Percentiles rank a stretch among this genome's conserved stretches.
Evolutionary conservation across 1,284 basidiomycete genomes (phyloP).

Genomic region (Inonotus obliquus): DNA sequence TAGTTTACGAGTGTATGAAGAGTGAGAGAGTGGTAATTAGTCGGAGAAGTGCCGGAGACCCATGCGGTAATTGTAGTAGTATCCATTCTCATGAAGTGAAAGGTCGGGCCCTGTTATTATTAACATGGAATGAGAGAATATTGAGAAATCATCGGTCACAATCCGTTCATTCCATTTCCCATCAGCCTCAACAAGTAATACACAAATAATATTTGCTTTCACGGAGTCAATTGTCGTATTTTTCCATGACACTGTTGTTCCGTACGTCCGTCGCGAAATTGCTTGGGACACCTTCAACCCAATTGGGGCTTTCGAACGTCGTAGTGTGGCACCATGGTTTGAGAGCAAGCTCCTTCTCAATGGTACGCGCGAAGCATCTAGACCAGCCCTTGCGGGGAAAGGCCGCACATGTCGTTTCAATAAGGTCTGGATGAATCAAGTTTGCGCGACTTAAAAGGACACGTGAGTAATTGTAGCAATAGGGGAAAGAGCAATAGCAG

Average conservation of each 20-base stretch:
- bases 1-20: no score
- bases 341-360: conserved; percentile 42
- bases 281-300: conserved; percentile 41
- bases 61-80: no score
- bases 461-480: background rate
- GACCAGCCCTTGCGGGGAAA: conserved; percentile 48
- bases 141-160: no score
- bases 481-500: background rate
- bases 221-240: background rate
- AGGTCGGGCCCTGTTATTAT: no score
- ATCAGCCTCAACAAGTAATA: no score
- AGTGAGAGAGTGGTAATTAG: no score
- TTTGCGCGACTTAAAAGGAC: conserved; percentile 36
- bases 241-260: conserved; percentile 34
- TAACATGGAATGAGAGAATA: no score
- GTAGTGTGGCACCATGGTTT: conserved; percentile 52
- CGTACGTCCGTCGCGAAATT: conserved; percentile 47
- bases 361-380: conserved; percentile 39
- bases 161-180: no score
- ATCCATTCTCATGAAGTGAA: no score
- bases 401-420: conserved; percentile 37
- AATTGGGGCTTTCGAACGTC: conserved; percentile 44
- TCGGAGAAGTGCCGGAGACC: no score
- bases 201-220: no score
- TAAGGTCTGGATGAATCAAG: conserved; percentile 39